A percentile compares a stretch with the other conserved stretches of the same genome.
Evolutionary conservation across 2,329 filamentous ascomycete genomes (phyloP).

Genomic region (Fusarium incarnatum): DNA sequence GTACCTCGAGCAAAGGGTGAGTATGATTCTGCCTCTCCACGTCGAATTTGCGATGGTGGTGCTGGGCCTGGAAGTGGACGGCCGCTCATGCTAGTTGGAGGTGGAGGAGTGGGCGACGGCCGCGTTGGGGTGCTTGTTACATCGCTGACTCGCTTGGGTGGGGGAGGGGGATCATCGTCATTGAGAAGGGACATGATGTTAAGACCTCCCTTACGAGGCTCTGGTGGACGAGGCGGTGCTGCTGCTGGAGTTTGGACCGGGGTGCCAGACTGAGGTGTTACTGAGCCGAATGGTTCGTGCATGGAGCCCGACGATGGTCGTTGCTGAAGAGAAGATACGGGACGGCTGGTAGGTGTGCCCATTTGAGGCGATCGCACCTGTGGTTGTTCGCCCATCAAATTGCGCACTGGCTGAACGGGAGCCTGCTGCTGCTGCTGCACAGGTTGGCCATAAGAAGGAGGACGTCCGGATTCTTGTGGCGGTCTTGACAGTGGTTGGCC

Average conservation of each 20-base stretch:
- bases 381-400: slow-evolving; percentile 55
- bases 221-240: slow-evolving; percentile 57
- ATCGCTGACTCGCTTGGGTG: slow-evolving; percentile 65
- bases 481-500: slow-evolving; percentile 55
- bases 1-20: slow-evolving; percentile 57
- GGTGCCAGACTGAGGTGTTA: slow-evolving; percentile 46
- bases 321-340: slow-evolving; percentile 54
- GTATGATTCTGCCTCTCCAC: slow-evolving; percentile 62
- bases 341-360: slow-evolving; percentile 52
- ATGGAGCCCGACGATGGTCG: slow-evolving; percentile 48
- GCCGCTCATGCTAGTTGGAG: slow-evolving; percentile 56
- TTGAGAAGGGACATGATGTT: slow-evolving; percentile 73
- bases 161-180: slow-evolving; percentile 66
- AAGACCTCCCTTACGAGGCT: slow-evolving; percentile 70
- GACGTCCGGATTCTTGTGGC: slow-evolving; percentile 58
- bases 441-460: slow-evolving; percentile 48
- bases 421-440: slow-evolving; percentile 53
- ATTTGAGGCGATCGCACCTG: slow-evolving; percentile 55
- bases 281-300: slow-evolving; percentile 48
- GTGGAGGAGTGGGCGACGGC: slow-evolving; percentile 64
- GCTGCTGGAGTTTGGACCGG: slow-evolving; percentile 51
- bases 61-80: slow-evolving; percentile 55
- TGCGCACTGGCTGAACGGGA: slow-evolving; percentile 54
- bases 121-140: slow-evolving; percentile 54
- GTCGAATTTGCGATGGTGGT: slow-evolving; percentile 58